Conservation (phyloP, 2,329 filamentous ascomycete genomes). For the Rutstroemia sp. region DNA sequence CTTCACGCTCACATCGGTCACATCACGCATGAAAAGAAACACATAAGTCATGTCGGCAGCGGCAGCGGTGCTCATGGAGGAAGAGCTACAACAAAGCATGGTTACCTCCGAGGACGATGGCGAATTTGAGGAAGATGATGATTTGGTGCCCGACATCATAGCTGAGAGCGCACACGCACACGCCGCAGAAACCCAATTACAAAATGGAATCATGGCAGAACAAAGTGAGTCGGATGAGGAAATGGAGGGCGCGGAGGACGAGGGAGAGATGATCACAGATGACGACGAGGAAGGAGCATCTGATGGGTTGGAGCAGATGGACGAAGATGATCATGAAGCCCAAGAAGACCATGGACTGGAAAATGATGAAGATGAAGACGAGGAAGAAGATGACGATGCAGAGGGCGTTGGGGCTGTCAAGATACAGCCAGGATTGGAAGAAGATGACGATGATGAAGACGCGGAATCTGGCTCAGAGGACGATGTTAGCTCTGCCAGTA, state of each 20-base stretch:
- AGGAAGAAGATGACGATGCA: conserved; percentile 34
- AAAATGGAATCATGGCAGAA: conserved; percentile 27
- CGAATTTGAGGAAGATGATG: conserved; percentile 31
- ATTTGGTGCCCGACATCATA: conserved; percentile 21
- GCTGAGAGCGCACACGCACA: conserved; percentile 26
- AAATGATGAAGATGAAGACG: conserved; percentile 35
- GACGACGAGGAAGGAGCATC: conserved; percentile 29
- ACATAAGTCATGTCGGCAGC: conserved; percentile 9
- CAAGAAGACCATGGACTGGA: conserved; percentile 34
- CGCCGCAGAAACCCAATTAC: conserved; percentile 30
- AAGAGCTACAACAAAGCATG: conserved; percentile 28
- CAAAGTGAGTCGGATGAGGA: conserved; percentile 17
- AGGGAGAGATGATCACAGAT: conserved; percentile 20
- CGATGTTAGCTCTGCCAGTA: conserved; percentile 22
- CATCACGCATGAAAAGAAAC: conserved; percentile 5
- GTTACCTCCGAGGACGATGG: conserved; percentile 30
- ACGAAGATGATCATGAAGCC: conserved; percentile 35
- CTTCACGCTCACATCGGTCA: neutral
- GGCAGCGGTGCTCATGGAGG: conserved; percentile 23
- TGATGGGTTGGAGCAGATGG: conserved; percentile 27
- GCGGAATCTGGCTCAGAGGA: conserved; percentile 27
- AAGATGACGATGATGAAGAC: conserved; percentile 34
- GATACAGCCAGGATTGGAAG: conserved; percentile 25
- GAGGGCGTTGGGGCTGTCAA: conserved; percentile 30
- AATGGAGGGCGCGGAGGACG: conserved; percentile 23